Evolutionary conservation across 2,329 filamentous ascomycete genomes (phyloP), one percentile per base, ranked within the genome.

Genomic region (Periconia sp.): DNA sequence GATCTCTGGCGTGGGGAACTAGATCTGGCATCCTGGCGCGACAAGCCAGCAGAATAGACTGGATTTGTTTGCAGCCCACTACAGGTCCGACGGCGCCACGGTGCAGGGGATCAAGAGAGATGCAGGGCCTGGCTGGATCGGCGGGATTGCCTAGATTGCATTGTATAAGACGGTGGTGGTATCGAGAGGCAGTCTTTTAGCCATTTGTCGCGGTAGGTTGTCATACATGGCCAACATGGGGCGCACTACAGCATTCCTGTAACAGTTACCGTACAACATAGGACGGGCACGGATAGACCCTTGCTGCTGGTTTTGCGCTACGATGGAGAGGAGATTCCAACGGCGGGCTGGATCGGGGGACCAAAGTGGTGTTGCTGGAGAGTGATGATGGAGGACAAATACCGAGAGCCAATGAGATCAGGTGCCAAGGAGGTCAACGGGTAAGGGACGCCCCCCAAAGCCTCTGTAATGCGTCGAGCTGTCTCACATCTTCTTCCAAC

Each of bases 1-100:
- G 66, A 71, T 71, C 67, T 66, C 56, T 56, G 59, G 58, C 45
- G 60, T 60, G 57, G 59, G 33, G 33, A 37, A 37, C 53, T 53
- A 65, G 67, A 69, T 71, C 66, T 70, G 56, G 61, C 59, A 59
- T 57, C 55, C 66, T 70, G 56, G 61, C 59, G 60, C 59, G 56
- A 57, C 54, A 55, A 47, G 59, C 60, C 56, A 47, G 58, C 59
- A 71, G 61, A 62, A 62, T 69, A 64, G 63, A 65, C 18, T 3
- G 41, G 53, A 52, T 60, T 59, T 60, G 63, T 58, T 63, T 59
- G 63, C 49, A 56, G 60, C 62, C 63, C 59, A 54, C 62, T 65
- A 54, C 60, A 33, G 57, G 60, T 51, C 61, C 60, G 59, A 61
- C 50, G 15, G 33, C 13, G 13, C 33, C 6, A 61, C 50, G 15